Evolutionary conservation across 345 rosid species (phyloP), one percentile per base, ranked within the genome.

Genomic region (Salix purpurea): DNA sequence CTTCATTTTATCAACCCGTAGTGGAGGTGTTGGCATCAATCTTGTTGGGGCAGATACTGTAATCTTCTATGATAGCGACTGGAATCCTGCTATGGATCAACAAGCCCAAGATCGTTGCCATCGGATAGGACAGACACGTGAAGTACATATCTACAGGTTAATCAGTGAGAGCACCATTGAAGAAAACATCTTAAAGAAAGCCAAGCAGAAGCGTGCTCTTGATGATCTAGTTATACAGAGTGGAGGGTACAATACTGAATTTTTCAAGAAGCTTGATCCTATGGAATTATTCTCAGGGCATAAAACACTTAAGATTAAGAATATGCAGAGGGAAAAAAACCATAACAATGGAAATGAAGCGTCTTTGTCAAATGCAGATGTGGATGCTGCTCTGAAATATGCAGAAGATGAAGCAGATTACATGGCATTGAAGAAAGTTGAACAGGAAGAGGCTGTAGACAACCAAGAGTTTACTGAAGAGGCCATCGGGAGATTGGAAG

Each of bases 41-140:
- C 93, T 96, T 83, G 97, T 96, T 64, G 99, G 99, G 72, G 99
- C 99, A 67, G 99, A 96, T 88, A 96, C 99, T 18, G 99, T 96
- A 70, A 96, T 96, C 66, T 96, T 96, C 79, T 96, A 96, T 87
- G 99, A 96, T 82, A 96, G 99, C 65, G 99, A 96, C 86, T 96
- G 99, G 99, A 96, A 96, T 86, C 99, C 99, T 40, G 99, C 99
- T 37, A 96, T 96, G 99, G 99, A 96, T 86, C 98, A 94, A 81
- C 99, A 96, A 90, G 99, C 99, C 76, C 99, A 96, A 90, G 99
- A 96, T 87, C 99, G 98, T 71, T 96, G 99, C 85, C 99, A 96
- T 86, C 86, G 99, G 75, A 96, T 96, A 80, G 99, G 99, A 76
- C 99, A 96, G 87, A 96, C 98, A 60, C 98, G 99, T 65, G 97